Base-by-base conservation (phyloP, 179 eudicot species). In the Monotropa hypopitys region DNA sequence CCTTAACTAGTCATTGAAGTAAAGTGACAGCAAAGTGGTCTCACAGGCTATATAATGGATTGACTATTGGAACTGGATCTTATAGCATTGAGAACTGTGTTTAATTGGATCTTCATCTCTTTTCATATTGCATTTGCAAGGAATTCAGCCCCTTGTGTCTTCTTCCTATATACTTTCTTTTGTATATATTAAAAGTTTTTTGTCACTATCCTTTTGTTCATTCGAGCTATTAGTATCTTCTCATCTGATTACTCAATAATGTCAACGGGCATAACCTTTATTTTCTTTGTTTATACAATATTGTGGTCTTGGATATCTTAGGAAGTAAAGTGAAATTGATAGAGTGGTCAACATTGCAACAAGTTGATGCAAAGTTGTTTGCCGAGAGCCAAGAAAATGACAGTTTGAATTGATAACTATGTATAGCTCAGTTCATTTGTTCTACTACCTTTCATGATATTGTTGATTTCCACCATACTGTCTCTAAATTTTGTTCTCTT, bases 401-500 rank as follows among this genome's bases (percentile, higher is more conserved):
- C 16, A 70, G 50, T 5, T 4, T 20, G 11, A 40, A 40, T 0
- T 42, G 26, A 68, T 21, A 20, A 7, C 6, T 54, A 10, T 21
- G 5, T 13, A 15, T 13, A 38, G 49, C 16, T 47, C 42, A 72
- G 3, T 32, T 72, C 21, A 32, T 20, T 8, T 33, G 16, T 78
- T 49, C 30, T 62, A 18, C 26, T 33, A 33, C 38, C 26, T 68
- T 63, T 68, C 70, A 20, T 23, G n/a, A 8, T 68, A 56, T 10
- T 38, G 38, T 49, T 57, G 71, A 50, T 32, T 70, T n/a, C 35
- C 30, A 7, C 54, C 57, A n/a, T 18, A 45, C 75, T 76, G 50
- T 56, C 70, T 12, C 59, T 84, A 63, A 77, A 26, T 63, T 45
- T n/a, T 43, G 45, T 73, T 59, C 26, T 45, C 67, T 72, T 78